These are phyloP conservation scores for Penicillium aurantiogriseum DNA, from an alignment of 2,329 filamentous ascomycete genomes.

Conservation along the genomic window DNA sequence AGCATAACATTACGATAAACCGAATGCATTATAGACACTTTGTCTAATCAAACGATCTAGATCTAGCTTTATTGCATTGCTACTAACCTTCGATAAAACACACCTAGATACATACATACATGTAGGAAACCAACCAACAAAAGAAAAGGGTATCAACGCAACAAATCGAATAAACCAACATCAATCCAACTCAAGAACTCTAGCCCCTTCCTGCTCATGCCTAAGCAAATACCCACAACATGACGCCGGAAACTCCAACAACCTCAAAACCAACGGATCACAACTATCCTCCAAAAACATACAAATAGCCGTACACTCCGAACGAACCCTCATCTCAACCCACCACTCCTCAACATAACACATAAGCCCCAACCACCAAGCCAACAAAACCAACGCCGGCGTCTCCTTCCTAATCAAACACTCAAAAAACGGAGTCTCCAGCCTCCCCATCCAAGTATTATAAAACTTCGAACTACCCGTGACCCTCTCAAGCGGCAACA, in stretches of 20 bases:
- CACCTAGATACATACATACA: too few relatives aligned
- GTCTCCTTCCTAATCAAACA: constrained; percentile 32
- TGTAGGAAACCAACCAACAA: not conserved
- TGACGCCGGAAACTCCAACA: constrained; percentile 36
- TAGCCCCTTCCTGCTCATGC: constrained; percentile 22
- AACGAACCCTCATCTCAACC: constrained; percentile 31
- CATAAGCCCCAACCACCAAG: constrained; percentile 37
- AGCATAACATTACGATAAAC: not conserved
- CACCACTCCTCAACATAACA: constrained; percentile 29
- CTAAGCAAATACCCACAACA: constrained; percentile 34
- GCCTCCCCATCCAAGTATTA: constrained; percentile 36
- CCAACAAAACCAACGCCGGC: constrained; percentile 35
- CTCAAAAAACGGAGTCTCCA: constrained; percentile 31
- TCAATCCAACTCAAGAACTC: constrained; percentile 10
- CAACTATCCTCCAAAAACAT: constrained; percentile 35
- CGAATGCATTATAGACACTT: not conserved
- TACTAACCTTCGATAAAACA: not conserved
- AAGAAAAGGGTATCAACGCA: not conserved
- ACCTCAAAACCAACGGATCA: constrained; percentile 28
- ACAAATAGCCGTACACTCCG: constrained; percentile 40
- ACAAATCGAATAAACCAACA: not conserved
- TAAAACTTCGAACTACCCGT: constrained; percentile 27
- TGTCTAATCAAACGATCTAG: not conserved
- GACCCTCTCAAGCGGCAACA: constrained; percentile 31
- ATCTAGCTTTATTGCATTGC: not conserved